Evolutionary conservation across 805 yeast genomes (phyloP).

Genomic region (Starmerella stellata): DNA sequence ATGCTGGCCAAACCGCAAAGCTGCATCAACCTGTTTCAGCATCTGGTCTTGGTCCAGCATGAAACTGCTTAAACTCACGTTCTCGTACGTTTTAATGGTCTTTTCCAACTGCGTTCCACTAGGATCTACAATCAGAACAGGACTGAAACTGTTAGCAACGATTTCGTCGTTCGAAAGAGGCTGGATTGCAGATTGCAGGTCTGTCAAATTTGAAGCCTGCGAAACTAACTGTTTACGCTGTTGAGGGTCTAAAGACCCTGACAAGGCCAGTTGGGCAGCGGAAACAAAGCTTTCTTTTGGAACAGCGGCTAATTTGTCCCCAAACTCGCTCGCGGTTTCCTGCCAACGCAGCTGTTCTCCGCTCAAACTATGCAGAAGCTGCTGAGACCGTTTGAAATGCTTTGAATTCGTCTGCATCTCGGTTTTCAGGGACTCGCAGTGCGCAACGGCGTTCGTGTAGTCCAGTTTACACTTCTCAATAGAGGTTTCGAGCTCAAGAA

Average conservation of each 20-base stretch:
- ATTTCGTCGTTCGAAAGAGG: conserved; percentile 47
- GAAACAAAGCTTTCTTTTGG: conserved; percentile 50
- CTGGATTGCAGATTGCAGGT: conserved; percentile 26
- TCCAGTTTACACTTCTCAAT: conserved; percentile 48
- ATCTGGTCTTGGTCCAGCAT: conserved; percentile 47
- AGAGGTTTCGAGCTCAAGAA: conserved; percentile 47
- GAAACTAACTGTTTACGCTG: conserved; percentile 26
- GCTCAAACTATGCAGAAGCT: conserved; percentile 43
- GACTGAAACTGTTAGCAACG: conserved; percentile 25
- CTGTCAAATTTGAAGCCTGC: conserved; percentile 22
- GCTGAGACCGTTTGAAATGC: conserved; percentile 44
- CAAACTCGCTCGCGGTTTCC: conserved; percentile 35
- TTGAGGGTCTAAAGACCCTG: conserved; percentile 40
- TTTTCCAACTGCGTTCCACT: conserved; percentile 25
- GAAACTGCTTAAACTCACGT: conserved; percentile 31
- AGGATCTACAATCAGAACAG: conserved; percentile 62
- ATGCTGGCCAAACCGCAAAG: conserved; percentile 65
- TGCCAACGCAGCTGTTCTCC: conserved; percentile 62
- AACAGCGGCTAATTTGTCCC: conserved; percentile 28
- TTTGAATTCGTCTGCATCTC: conserved; percentile 47
- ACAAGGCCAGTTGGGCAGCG: conserved; percentile 43
- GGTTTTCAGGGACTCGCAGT: conserved; percentile 52
- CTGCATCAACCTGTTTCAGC: conserved; percentile 53
- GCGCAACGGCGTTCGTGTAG: conserved; percentile 61
- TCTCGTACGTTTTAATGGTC: not conserved